Base-by-base conservation (phyloP, 495 filamentous ascomycete genomes). In the Aspergillus egyptiacus region DNA sequence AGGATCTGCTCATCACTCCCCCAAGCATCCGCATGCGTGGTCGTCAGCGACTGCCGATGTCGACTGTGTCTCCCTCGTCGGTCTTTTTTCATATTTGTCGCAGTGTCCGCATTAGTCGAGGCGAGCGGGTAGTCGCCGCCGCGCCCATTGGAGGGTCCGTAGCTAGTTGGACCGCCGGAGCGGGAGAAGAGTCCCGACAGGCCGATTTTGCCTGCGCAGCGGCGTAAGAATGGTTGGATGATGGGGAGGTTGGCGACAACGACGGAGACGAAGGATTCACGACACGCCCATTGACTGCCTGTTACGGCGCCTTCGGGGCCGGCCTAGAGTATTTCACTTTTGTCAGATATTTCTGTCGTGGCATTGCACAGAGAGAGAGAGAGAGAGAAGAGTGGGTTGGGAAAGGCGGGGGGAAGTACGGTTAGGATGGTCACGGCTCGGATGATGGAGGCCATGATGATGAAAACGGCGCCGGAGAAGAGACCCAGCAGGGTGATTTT, bases 221-320 rank as follows among this genome's bases (percentile, higher is more conserved):
- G 56, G 9, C 67, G 67, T 51, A 77, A 64, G 0, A 78, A 53
- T 0, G 77, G 75, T 44, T 77, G 74, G 9, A 81, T 61, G 61
- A 81, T 78, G 7, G 79, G 79, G 30, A 79, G 60, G 51, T 81
- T 82, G 36, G 71, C 70, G 8, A 81, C 65, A 11, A 78, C 58
- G 20, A 80, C 66, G 0, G 71, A 72, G 42, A 81, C 74, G 52
- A 82, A 81, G 6, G 73, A 73, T 55, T 81, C 79, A 35, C 77
- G 76, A 53, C 74, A 70, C 14, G 79, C 75, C 79, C 78, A 82
- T 60, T 68, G 66, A 9, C 74, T 72, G 4, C 73, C 74, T 34
- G 70, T 48, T 0, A 61, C 56, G 15, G 72, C 72, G 22, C 64
- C 64, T 36, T 75, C 62, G 27, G 62, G 51, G 6, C 62, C 50